Evolutionary conservation across 805 yeast genomes (phyloP).

Genomic region (Wickerhamomyces xylosicus): DNA sequence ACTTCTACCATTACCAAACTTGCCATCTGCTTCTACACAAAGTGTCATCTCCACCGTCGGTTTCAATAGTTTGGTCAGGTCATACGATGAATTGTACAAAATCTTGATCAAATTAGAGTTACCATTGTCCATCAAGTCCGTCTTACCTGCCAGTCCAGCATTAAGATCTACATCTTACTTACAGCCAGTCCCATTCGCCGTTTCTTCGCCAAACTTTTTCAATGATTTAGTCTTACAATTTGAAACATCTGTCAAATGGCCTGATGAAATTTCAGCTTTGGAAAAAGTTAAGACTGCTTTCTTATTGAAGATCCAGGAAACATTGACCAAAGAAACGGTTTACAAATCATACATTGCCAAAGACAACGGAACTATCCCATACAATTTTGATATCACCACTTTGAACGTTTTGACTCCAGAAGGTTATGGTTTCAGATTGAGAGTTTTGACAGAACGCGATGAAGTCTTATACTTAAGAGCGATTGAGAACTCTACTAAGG

Average conservation of each 20-base stretch:
- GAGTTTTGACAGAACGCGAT: conserved; percentile 79
- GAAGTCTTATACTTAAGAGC: conserved; percentile 65
- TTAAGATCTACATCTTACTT: conserved; percentile 67
- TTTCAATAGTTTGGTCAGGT: conserved; percentile 31
- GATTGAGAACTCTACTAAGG: conserved; percentile 53
- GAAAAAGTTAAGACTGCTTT: conserved; percentile 91
- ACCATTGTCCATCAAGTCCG: conserved; percentile 64
- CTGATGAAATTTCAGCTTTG: conserved; percentile 75
- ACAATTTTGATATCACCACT: conserved; percentile 44
- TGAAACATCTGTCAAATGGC: conserved; percentile 91
- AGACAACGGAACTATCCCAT: conserved; percentile 57
- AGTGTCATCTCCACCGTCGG: conserved; percentile 33
- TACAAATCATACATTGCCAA: conserved; percentile 53
- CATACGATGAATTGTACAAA: conserved; percentile 53
- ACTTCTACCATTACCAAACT: conserved; percentile 47
- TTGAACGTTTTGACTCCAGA: conserved; percentile 72
- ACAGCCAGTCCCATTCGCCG: conserved; percentile 77
- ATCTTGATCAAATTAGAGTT: conserved; percentile 36
- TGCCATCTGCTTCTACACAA: conserved; percentile 46
- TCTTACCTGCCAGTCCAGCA: conserved; percentile 65
- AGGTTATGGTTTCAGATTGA: conserved; percentile 76
- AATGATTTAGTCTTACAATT: conserved; percentile 78
- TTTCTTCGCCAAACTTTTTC: conserved; percentile 65
- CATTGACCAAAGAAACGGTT: conserved; percentile 33
- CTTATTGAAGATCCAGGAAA: conserved; percentile 54